phyloP scores from a whole-genome alignment of 495 filamentous ascomycete genomes.

The Penicillium desertorum region DNA sequence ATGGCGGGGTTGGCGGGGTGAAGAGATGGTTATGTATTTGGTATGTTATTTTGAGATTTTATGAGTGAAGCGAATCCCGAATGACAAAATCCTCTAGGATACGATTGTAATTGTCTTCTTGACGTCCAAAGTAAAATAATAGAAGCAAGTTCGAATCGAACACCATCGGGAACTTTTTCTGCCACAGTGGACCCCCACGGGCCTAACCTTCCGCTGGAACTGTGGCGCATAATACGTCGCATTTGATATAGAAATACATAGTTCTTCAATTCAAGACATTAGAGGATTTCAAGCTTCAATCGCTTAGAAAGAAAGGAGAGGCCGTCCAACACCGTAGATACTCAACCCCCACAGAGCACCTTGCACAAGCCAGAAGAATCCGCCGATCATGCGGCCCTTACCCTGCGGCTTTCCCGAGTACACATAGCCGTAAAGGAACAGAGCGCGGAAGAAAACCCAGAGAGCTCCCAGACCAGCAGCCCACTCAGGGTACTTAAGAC shows the following conservation, averaged over 20 bases:
- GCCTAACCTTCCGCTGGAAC: not conserved
- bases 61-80: not conserved
- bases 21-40: conserved; percentile 17
- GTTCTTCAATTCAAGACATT: not conserved
- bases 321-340: conserved; percentile 42
- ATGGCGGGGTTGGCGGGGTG: conserved; percentile 33
- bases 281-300: not conserved
- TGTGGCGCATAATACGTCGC: not conserved
- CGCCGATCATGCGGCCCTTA: conserved; percentile 45
- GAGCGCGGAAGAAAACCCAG: conserved; percentile 56
- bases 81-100: not conserved
- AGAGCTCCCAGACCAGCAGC: conserved; percentile 51
- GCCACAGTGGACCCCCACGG: conserved; percentile 27
- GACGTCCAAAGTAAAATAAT: not conserved
- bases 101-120: not conserved
- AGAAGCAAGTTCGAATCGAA: conserved; percentile 1
- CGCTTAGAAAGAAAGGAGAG: conserved; percentile 30
- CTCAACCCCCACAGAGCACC: conserved; percentile 46
- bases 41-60: not conserved
- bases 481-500: conserved; percentile 55
- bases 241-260: conserved; percentile 11
- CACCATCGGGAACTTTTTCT: conserved; percentile 23
- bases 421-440: conserved; percentile 64
- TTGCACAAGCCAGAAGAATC: conserved; percentile 43
- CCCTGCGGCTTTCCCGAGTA: conserved; percentile 46